Evolutionary conservation across 2,329 filamentous ascomycete genomes (phyloP).

Genomic region (Metarhizium sp.): DNA sequence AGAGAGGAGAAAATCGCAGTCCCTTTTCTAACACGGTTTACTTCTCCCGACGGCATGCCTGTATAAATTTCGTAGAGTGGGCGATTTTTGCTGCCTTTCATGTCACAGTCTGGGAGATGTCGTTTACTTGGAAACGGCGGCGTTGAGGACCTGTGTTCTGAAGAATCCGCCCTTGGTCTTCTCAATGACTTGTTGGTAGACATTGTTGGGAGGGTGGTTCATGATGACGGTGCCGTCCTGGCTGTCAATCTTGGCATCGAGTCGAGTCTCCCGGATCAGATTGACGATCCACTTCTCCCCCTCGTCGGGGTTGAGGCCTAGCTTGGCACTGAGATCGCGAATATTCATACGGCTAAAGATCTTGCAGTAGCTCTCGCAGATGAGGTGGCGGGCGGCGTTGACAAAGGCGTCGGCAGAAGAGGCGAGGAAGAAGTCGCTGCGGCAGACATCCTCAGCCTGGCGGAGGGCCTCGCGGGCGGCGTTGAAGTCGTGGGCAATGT

Average conservation of each 20-base stretch:
- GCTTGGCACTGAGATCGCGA: constrained; percentile 84
- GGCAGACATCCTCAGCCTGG: constrained; percentile 83
- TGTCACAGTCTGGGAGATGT: constrained; percentile 5
- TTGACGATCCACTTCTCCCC: constrained; percentile 99
- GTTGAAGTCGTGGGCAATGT: constrained; percentile 81
- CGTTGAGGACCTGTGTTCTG: constrained; percentile 85
- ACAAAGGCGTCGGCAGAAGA: constrained; percentile 81
- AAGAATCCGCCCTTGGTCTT: constrained; percentile 98
- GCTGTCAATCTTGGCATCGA: constrained; percentile 99
- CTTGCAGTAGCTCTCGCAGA: constrained; percentile 99
- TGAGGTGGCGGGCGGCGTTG: constrained; percentile 87
- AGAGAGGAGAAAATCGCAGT: background rate
- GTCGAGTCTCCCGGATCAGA: constrained; percentile 91
- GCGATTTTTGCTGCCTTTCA: background rate
- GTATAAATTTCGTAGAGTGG: background rate
- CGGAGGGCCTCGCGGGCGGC: constrained; percentile 83
- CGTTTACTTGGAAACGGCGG: constrained; percentile 46
- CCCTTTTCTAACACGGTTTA: background rate
- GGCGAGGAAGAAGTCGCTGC: constrained; percentile 90
- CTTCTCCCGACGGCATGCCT: background rate
- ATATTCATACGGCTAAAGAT: constrained; percentile 99
- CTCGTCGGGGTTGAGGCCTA: constrained; percentile 86
- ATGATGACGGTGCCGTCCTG: constrained; percentile 97
- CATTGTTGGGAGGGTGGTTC: constrained; percentile 97
- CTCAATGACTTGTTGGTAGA: constrained; percentile 99